Conservation (phyloP, 2,329 filamentous ascomycete species). For the Fusarium coffeatum region DNA sequence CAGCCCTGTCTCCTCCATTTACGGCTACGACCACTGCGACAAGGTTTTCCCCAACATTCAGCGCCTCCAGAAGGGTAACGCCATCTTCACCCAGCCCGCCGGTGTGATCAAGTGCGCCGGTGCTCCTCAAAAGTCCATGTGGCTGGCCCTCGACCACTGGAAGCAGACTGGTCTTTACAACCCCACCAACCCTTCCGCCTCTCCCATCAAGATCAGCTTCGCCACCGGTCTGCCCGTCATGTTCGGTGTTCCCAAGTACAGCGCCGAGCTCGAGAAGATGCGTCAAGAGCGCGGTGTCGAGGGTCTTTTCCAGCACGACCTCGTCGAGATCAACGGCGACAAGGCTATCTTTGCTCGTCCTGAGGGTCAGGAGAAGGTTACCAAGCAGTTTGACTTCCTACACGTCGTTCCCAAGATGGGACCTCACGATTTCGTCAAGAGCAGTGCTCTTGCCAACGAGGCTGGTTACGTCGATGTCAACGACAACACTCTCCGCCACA, state of each 20-base stretch:
- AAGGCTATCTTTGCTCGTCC: conserved; percentile 62
- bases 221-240: conserved; percentile 67
- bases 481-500: conserved; percentile 63
- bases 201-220: conserved; percentile 64
- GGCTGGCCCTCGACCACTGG: conserved; percentile 71
- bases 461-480: conserved; percentile 70
- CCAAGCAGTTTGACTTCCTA: conserved; percentile 63
- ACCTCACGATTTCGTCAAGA: conserved; percentile 64
- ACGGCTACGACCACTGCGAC: conserved; percentile 66
- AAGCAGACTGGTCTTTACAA: conserved; percentile 64
- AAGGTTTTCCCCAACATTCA: conserved; percentile 64
- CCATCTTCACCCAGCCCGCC: conserved; percentile 70
- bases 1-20: conserved; percentile 66
- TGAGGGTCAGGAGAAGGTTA: conserved; percentile 58
- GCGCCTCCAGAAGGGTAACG: conserved; percentile 60
- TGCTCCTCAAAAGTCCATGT: conserved; percentile 71
- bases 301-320: conserved; percentile 68
- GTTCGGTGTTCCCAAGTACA: conserved; percentile 72
- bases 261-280: conserved; percentile 63
- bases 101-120: conserved; percentile 71
- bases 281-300: conserved; percentile 66
- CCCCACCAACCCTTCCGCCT: conserved; percentile 51
- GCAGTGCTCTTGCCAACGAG: conserved; percentile 65
- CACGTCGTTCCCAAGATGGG: conserved; percentile 71
- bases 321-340: conserved; percentile 64